Percentiles rank a stretch among this genome's conserved stretches.
Evolutionary conservation across 805 yeast species (phyloP).

Genomic region (Wickerhamiella sergipiensis): DNA sequence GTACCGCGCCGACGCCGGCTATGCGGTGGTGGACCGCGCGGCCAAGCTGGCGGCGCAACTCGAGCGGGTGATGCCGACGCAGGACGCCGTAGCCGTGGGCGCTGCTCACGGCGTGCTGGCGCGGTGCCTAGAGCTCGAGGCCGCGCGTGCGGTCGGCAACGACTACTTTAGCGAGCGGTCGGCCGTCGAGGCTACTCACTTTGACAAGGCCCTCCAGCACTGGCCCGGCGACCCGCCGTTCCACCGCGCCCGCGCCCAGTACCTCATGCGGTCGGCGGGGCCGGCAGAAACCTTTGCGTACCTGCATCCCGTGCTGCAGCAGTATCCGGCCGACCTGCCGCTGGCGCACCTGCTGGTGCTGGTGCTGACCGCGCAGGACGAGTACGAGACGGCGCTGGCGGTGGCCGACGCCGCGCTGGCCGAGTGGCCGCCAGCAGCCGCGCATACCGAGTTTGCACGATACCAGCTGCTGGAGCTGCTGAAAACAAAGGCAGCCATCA

Average conservation of each 20-base stretch:
- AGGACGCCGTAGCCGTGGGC: constrained; percentile 5
- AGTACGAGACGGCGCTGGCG: constrained; percentile 40
- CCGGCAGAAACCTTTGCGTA: constrained; percentile 16
- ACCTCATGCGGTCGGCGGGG: constrained; percentile 15
- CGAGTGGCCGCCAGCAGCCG: constrained; percentile 23
- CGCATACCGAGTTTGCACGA: constrained; percentile 20
- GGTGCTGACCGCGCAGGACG: constrained; percentile 48
- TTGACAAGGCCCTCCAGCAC: constrained; percentile 8
- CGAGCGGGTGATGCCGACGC: constrained; percentile 11
- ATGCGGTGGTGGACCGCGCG: constrained; percentile 1
- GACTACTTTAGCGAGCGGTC: constrained; percentile 8
- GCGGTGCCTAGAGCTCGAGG: constrained; percentile 5
- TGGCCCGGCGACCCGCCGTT: constrained; percentile 10
- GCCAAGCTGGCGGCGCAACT: constrained; percentile 3
- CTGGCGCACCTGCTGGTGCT: constrained; percentile 58
- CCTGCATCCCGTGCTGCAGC: constrained; percentile 16
- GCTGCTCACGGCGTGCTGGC: constrained; percentile 8
- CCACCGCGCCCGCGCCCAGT: constrained; percentile 21
- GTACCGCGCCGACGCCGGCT: constrained; percentile 9
- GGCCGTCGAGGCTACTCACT: constrained; percentile 12
- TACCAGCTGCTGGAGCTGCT: constrained; percentile 48
- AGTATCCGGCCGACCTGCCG: constrained; percentile 40
- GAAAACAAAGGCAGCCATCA: constrained; percentile 58
- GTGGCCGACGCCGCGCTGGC: constrained; percentile 41
- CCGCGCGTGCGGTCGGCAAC: constrained; percentile 10